Base-by-base conservation (phyloP, 169 alveolate species). In the Eimeria sp. region DNA sequence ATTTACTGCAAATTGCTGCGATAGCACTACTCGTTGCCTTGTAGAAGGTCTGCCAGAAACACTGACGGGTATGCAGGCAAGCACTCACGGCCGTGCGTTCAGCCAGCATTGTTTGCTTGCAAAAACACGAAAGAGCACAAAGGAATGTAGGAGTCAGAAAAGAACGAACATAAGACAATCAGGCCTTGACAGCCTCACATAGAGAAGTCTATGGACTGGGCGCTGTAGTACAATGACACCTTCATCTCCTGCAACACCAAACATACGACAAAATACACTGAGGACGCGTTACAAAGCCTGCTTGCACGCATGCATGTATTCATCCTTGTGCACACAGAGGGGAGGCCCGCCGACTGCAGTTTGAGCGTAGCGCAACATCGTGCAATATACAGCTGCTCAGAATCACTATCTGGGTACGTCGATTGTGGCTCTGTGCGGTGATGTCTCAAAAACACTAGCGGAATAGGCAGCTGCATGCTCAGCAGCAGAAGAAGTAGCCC, bases 161-260 rank as follows among this genome's bases (percentile, higher is more conserved):
- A 54, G 16, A 54, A 14, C 1, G 6, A 54, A 54, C 20, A 11
- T 54, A 54, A 54, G 4, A 14, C 61, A 54, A 14, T 0, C 61
- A 54, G 61, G 2, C 61, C 61, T 54, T 54, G 49, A 47, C 10
- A 51, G 67, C 65, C 18, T 51, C 67, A 78, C 7, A 78, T 25
- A n/a, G 89, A 49, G 67, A 78, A 78, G 67, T 78, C 89, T 6
- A 67, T 67, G 20, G 89, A 78, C 40, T 78, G 89, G 45, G 89
- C 89, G 89, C 89, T 78, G 89, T 78, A 78, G 67, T 78, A 78
- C 45, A 78, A n/a, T 7, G 89, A 78, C 25, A 78, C 89, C 89
- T 78, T 65, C 89, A 78, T 43, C 34, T 61, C 65, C 87, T 76
- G 87, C 65, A 76, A 30, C 87, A 76, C 4, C 51, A 73, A 34